Evolutionary conservation across 1,284 basidiomycete genomes (phyloP).

Genomic region (Irpex lacteus): DNA sequence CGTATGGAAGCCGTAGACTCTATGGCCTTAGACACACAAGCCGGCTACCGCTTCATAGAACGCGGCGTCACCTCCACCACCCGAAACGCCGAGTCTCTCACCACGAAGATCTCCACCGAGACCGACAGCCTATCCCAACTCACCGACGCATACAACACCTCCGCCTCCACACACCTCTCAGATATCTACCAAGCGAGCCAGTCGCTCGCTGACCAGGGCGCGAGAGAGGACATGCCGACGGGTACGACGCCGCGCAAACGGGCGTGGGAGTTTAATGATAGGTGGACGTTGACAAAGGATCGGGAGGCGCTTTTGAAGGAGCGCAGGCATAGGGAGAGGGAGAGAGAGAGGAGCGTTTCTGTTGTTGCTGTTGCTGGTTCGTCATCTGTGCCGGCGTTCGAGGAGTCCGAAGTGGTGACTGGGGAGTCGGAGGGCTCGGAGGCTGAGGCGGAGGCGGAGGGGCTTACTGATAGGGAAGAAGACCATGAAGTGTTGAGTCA

Average conservation of each 20-base stretch:
- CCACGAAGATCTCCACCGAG: slow-evolving; percentile 43
- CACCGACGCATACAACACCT: slow-evolving; percentile 39
- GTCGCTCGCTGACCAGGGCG: slow-evolving; percentile 55
- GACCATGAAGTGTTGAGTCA: slow-evolving; percentile 9
- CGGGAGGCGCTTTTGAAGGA: slow-evolving; percentile 55
- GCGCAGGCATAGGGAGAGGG: slow-evolving; percentile 39
- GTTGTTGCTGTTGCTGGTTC: slow-evolving; percentile 12
- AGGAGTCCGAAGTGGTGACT: slow-evolving; percentile 4
- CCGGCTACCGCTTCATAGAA: slow-evolving; percentile 48
- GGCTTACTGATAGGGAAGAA: slow-evolving; percentile 11
- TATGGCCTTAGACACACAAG: slow-evolving; percentile 48
- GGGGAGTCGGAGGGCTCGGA: slow-evolving; percentile 12
- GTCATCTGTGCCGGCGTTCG: background rate
- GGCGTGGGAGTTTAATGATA: slow-evolving; percentile 59
- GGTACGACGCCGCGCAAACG: slow-evolving; percentile 74
- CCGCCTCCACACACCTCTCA: slow-evolving; percentile 40
- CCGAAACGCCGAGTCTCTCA: slow-evolving; percentile 45
- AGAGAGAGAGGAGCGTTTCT: slow-evolving; percentile 31
- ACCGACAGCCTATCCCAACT: slow-evolving; percentile 36
- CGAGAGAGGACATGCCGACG: slow-evolving; percentile 59
- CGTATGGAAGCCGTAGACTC: slow-evolving; percentile 56
- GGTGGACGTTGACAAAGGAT: slow-evolving; percentile 65
- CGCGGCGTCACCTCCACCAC: slow-evolving; percentile 49
- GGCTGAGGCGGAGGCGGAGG: slow-evolving; percentile 4
- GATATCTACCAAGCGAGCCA: slow-evolving; percentile 48